Evolutionary conservation across 2,329 filamentous ascomycete genomes (phyloP), one percentile per base, ranked within the genome.

Genomic region (Cadophora gregata): DNA sequence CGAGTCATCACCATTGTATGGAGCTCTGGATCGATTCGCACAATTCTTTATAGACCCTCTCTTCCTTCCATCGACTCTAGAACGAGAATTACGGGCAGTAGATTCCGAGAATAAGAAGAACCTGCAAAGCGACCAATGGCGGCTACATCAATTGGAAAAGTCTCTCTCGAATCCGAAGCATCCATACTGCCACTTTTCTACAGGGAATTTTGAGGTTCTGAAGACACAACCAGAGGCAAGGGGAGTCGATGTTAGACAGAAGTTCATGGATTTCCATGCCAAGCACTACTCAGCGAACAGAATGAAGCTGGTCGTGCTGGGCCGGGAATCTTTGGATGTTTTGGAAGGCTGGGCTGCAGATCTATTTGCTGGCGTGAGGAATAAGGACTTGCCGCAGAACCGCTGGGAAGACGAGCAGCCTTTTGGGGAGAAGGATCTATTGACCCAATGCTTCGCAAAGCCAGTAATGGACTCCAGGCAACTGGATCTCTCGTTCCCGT

Each of bases 81-180:
- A 93, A 73, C 84, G 90, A 68, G 90, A 93, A 78, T 79, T 93
- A 75, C 84, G 84, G 71, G 90, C 90, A 3, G 90, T 93, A 53
- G 90, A 93, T 76, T 92, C 90, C 16, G 90, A 93, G 78, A 92
- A 93, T 78, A 93, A 93, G 83, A 92, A 93, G 82, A 93, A 93
- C 74, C 78, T 93, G 53, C 90, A 93, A 78, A 90, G 85, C 75
- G 90, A 93, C 75, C 83, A 84, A 71, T 93, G 90, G 89, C 83
- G 90, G 33, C 78, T 92, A 72, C 86, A 90, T 76, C 90, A 93
- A 76, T 79, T 93, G 58, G 88, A 88, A 77, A 92, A 91, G 77
- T 87, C 87, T 16, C 80, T 91, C 31, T 89, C 89, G 2, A 92
- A 90, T 75, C 85, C 87, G 16, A 82, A 86, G 12, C 90, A 93